These are phyloP conservation scores for Macrophomina tecta DNA, from an alignment of 2,329 filamentous ascomycete species.

Conservation along the genomic window DNA sequence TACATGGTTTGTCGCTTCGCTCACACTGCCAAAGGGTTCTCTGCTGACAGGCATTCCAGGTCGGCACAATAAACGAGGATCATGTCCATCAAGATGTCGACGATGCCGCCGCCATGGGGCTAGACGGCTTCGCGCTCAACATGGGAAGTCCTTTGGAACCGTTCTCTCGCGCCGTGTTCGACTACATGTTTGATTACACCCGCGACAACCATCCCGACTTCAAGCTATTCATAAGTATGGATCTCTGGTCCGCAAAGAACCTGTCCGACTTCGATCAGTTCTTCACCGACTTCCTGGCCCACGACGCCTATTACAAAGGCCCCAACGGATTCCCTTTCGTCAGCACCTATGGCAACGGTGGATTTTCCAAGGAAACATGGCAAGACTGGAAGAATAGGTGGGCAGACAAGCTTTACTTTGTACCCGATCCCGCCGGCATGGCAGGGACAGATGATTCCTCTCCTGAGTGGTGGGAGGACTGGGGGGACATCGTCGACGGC, in stretches of 20 bases:
- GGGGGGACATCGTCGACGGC: conserved; percentile 43
- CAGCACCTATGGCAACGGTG: conserved; percentile 8
- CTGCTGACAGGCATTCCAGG: neutral
- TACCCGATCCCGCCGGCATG: conserved; percentile 39
- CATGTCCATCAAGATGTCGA: conserved; percentile 15
- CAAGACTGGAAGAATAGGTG: neutral
- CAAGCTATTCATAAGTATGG: conserved; percentile 21
- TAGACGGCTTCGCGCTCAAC: conserved; percentile 11
- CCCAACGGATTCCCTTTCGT: conserved; percentile 13
- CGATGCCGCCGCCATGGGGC: conserved; percentile 10
- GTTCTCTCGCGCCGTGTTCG: neutral
- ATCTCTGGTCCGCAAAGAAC: conserved; percentile 8
- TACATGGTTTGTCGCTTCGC: conserved; percentile 10
- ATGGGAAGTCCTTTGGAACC: neutral
- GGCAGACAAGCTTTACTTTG: conserved; percentile 36
- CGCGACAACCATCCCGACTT: conserved; percentile 18
- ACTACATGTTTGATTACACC: conserved; percentile 18
- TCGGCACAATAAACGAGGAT: conserved; percentile 1
- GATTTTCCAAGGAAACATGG: neutral
- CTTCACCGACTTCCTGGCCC: conserved; percentile 6
- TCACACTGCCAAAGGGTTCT: too few species aligned
- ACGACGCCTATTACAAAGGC: conserved; percentile 12
- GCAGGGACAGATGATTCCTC: conserved; percentile 39
- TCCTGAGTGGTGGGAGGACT: conserved; percentile 38
- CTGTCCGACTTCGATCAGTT: neutral